Conservation (phyloP, 225 moss, liverwort and hornwort species). For the Antitrichia curtipendula region DNA sequence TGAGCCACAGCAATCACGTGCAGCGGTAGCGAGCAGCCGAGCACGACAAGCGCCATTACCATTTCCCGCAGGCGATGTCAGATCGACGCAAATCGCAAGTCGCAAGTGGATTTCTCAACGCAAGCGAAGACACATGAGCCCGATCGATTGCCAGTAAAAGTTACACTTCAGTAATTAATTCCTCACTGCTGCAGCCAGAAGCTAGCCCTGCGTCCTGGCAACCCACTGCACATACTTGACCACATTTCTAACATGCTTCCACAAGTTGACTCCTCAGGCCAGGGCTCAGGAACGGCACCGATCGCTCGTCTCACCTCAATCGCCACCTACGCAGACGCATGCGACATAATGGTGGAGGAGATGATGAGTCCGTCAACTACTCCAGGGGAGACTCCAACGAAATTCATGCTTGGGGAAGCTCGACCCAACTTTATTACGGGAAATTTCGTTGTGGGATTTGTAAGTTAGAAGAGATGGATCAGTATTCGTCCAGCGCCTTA, state of each 20-base stretch:
- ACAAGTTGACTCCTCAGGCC: neutral
- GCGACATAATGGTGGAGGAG: neutral
- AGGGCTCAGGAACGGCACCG: too few species aligned
- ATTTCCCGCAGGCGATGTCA: neutral
- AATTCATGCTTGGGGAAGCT: neutral
- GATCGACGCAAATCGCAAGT: neutral
- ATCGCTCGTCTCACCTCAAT: neutral
- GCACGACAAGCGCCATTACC: neutral
- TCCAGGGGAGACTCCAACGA: neutral
- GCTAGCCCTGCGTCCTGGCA: too few species aligned
- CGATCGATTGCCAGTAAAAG: neutral
- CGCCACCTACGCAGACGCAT: neutral
- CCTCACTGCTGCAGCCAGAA: neutral
- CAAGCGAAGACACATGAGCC: neutral
- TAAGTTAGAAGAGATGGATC: too few species aligned
- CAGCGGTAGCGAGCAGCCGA: neutral
- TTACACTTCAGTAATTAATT: neutral
- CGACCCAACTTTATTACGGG: too few species aligned
- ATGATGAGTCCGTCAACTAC: neutral
- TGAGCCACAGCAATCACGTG: neutral
- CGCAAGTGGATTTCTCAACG: neutral
- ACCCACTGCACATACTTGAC: neutral
- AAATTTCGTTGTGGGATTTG: neutral
- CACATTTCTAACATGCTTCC: neutral
- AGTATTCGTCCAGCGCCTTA: too few species aligned